Conservation (phyloP, 2,329 filamentous ascomycete species). For the Aspergillus novoparasiticus region DNA sequence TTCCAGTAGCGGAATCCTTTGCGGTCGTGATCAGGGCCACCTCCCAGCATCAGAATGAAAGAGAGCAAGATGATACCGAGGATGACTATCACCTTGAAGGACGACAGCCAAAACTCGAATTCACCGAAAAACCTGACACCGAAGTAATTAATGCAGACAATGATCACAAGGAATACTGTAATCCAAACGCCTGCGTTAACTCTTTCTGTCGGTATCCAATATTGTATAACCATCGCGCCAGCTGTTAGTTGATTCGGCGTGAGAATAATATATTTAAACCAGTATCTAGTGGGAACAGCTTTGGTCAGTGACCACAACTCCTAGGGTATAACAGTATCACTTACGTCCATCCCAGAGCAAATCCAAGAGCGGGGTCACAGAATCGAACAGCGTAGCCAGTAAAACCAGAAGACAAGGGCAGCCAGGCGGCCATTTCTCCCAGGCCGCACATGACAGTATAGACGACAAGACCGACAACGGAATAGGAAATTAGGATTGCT, state of each 20-base stretch:
- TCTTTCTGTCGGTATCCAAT: conserved; percentile 67
- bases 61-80: conserved; percentile 67
- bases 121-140: conserved; percentile 71
- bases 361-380: conserved; percentile 78
- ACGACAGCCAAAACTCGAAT: conserved; percentile 63
- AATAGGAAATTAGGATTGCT: conserved; percentile 48
- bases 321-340: conserved; percentile 20
- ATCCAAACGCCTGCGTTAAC: conserved; percentile 82
- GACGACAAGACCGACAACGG: conserved; percentile 59
- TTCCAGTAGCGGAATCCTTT: conserved; percentile 70
- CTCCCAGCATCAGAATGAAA: conserved; percentile 65
- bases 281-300: conserved; percentile 42
- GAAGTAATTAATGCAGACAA: conserved; percentile 69
- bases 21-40: conserved; percentile 63
- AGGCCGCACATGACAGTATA: conserved; percentile 80
- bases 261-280: conserved; percentile 80
- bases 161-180: conserved; percentile 66
- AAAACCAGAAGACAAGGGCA: conserved; percentile 77
- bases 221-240: conserved; percentile 75
- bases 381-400: conserved; percentile 79
- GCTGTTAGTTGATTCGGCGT: conserved; percentile 85
- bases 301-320: conserved; percentile 11
- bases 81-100: conserved; percentile 70
- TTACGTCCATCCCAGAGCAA: conserved; percentile 73
- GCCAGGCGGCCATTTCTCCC: conserved; percentile 82